phyloP scores from a whole-genome alignment of 257 asterid genomes.

The Datura wrightii region DNA sequence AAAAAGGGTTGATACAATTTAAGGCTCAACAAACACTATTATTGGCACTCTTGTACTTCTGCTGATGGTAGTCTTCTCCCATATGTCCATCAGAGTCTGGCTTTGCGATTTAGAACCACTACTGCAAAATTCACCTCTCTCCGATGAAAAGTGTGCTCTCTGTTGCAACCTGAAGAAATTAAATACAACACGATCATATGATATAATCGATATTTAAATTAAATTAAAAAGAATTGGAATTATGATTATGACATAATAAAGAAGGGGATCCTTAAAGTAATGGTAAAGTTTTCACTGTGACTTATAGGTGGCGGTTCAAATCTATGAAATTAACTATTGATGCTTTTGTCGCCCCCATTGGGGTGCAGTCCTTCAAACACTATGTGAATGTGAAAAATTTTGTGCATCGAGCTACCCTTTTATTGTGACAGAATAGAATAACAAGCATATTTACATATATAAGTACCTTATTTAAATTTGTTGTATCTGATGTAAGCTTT shows the following conservation, averaged over 20 bases:
- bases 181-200: not conserved
- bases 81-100: not conserved
- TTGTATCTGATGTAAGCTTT: constrained; percentile 53
- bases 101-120: not conserved
- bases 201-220: not conserved
- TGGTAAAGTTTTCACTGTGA: not conserved
- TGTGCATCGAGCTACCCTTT: not conserved
- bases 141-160: constrained; percentile 40
- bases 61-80: not conserved
- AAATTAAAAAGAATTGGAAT: not conserved
- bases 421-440: not conserved
- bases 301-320: not conserved
- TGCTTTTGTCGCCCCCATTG: not conserved
- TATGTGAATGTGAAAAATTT: too few relatives aligned
- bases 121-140: constrained; percentile 35
- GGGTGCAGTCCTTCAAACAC: not conserved
- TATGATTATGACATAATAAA: not conserved
- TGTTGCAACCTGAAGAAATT: constrained; percentile 40
- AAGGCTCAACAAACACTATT: not conserved
- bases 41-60: not conserved
- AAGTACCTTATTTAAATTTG: constrained; percentile 30
- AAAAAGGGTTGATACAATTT: not conserved
- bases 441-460: constrained; percentile 28
- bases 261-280: not conserved
- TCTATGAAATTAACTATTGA: too few relatives aligned